Evolutionary conservation across 352 stramenopile genomes (phyloP).

Genomic region (Nothophytophthora sp.): DNA sequence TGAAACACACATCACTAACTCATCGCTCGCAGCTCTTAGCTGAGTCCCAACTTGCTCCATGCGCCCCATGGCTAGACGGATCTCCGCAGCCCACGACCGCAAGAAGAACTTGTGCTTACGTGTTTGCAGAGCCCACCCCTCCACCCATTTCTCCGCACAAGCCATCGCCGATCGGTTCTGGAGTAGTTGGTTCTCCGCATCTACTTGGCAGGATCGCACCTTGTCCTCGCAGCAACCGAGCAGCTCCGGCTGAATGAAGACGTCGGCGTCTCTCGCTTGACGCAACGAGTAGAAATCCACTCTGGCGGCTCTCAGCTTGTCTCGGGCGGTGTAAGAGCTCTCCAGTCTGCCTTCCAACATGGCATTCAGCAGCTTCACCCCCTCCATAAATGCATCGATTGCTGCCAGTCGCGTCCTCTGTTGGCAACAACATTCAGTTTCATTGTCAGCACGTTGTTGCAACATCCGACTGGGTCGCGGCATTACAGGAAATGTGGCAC

Average conservation of each 20-base stretch:
- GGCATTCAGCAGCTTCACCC: constrained; percentile 17
- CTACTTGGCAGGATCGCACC: no score
- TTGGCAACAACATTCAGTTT: no score
- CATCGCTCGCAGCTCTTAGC: neutral
- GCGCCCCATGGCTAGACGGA: neutral
- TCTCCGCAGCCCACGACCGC: neutral
- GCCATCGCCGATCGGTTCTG: neutral
- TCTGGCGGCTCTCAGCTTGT: no score
- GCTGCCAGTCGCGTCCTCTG: no score
- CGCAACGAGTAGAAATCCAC: no score
- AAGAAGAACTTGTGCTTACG: neutral
- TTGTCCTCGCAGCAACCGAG: no score
- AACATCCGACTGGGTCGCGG: no score
- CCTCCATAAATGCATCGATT: constrained; percentile 9
- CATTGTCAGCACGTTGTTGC: neutral
- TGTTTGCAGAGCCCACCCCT: neutral
- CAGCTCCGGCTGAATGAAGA: no score
- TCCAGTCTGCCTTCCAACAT: constrained; percentile 16
- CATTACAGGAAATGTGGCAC: no score
- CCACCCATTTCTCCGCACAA: neutral
- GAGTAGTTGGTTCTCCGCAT: neutral
- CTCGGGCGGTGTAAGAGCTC: no score
- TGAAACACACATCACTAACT: neutral
- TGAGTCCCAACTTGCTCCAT: neutral
- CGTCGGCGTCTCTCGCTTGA: no score